A percentile compares a stretch with the other conserved stretches of the same genome.
Evolutionary conservation across 345 rosid genomes (phyloP).

Genomic region (Eucalyptus urophylla): DNA sequence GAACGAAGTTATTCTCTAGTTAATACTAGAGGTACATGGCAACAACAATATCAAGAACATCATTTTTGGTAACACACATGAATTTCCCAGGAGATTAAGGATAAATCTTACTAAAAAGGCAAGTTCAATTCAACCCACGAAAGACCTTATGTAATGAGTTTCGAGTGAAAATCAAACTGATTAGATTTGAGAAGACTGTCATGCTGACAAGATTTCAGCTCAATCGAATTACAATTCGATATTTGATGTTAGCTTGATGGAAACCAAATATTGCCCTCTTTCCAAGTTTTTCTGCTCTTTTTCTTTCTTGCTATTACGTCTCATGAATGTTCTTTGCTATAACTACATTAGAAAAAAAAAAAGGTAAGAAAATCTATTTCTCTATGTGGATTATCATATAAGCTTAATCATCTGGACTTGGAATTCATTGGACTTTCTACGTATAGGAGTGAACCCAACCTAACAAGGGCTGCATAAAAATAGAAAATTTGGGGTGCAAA

Average conservation of each 20-base stretch:
- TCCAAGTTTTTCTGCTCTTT: neutral
- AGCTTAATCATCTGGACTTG: neutral
- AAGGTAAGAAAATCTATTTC: neutral
- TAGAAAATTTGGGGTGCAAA: neutral
- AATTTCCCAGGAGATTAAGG: neutral
- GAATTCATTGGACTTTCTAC: neutral
- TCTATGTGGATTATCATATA: neutral
- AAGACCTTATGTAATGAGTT: neutral
- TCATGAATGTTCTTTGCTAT: neutral
- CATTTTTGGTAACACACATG: neutral
- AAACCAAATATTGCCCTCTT: too few relatives aligned
- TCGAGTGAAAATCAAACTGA: neutral
- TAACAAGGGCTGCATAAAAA: rapidly evolving
- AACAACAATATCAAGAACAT: neutral
- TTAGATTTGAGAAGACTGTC: neutral
- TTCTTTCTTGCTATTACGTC: neutral
- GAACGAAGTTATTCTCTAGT: neutral
- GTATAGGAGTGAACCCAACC: neutral
- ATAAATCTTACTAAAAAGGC: neutral
- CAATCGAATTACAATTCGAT: neutral
- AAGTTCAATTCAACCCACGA: neutral
- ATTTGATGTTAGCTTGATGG: neutral
- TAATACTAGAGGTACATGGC: neutral
- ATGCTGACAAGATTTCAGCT: neutral
- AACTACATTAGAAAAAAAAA: too few relatives aligned